Evolutionary conservation across 2,329 filamentous ascomycete genomes (phyloP).

Genomic region (Diaporthe sp.): DNA sequence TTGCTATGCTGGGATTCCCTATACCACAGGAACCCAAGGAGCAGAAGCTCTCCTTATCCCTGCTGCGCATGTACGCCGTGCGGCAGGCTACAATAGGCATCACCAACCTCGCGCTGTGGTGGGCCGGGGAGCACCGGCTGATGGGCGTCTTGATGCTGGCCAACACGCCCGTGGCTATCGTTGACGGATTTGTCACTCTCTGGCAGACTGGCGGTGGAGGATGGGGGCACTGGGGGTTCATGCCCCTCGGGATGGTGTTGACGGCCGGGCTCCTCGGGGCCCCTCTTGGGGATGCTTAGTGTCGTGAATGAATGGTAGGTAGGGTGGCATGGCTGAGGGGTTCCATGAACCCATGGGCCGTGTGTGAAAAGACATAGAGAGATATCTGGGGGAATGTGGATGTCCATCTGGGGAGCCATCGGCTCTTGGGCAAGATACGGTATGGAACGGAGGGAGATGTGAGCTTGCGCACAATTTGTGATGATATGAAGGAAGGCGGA

Average conservation of each 20-base stretch:
- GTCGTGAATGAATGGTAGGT: background rate
- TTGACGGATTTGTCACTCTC: background rate
- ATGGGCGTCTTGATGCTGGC: background rate
- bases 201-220: background rate
- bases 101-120: background rate
- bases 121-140: slow-evolving; percentile 6
- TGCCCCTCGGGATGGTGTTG: background rate
- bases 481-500: no score
- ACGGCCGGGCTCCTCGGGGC: background rate
- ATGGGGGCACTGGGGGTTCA: slow-evolving; percentile 12
- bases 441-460: no score
- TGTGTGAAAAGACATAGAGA: no score
- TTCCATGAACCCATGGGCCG: no score
- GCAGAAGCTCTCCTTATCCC: background rate
- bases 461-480: no score
- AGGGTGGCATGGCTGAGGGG: no score
- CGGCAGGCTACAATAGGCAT: background rate
- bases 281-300: background rate
- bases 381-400: no score
- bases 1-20: background rate
- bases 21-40: background rate
- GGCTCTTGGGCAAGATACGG: no score
- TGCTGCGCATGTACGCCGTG: background rate
- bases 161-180: background rate
- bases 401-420: no score